phyloP scores from a whole-genome alignment of 2,329 filamentous ascomycete species.

The Alternaria triticina region DNA sequence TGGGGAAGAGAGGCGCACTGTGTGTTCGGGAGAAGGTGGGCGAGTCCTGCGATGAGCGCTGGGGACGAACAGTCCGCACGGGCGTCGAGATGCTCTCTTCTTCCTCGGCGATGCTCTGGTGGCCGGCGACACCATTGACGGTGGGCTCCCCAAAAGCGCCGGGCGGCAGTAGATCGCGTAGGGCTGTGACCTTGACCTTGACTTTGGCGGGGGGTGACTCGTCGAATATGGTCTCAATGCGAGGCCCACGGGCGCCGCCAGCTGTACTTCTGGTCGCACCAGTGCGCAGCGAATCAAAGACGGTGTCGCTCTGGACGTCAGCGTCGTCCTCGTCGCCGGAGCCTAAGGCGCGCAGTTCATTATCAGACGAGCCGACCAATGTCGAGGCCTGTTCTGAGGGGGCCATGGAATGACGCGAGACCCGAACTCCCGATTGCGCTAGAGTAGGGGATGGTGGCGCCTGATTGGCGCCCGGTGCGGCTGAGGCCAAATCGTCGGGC shows the following conservation, averaged over 20 bases:
- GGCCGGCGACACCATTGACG: conserved; percentile 39
- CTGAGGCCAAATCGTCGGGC: conserved; percentile 37
- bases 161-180: conserved; percentile 58
- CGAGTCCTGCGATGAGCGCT: conserved; percentile 44
- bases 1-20: conserved; percentile 47
- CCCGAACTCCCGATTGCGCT: conserved; percentile 48
- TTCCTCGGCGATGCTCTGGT: conserved; percentile 58
- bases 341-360: conserved; percentile 67
- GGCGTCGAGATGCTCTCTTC: conserved; percentile 59
- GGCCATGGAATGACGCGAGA: conserved; percentile 61
- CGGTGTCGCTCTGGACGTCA: conserved; percentile 78
- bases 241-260: conserved; percentile 68
- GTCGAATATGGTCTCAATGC: conserved; percentile 80
- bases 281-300: conserved; percentile 78
- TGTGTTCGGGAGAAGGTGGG: conserved; percentile 40
- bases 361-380: conserved; percentile 70
- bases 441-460: conserved; percentile 43
- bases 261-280: conserved; percentile 70
- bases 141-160: conserved; percentile 52
- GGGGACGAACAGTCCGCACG: conserved; percentile 51
- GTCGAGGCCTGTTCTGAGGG: conserved; percentile 69
- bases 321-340: conserved; percentile 78
- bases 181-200: conserved; percentile 52
- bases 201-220: conserved; percentile 66
- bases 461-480: conserved; percentile 41